Base-by-base conservation (phyloP, 148 eudicot species). In the Polygonum maritimum region DNA sequence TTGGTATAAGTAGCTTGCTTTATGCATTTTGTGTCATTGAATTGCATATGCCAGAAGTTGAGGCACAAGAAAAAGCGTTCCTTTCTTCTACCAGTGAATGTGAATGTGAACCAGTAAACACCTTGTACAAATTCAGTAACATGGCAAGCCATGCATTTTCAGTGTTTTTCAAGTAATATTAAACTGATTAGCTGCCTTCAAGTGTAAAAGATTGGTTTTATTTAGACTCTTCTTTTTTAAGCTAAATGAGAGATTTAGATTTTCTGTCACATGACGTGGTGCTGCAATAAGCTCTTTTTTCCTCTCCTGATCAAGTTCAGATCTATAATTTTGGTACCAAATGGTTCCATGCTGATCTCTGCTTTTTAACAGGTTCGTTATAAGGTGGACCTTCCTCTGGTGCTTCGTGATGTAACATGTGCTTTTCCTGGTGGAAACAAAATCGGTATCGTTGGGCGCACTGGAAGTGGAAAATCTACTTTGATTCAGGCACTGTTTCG, bases 391-490 rank as follows among this genome's bases (percentile, higher is more conserved):
- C 96, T 94, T 86, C 98, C 98, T 31, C 75, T 89, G 45, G 98
- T 94, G 80, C 91, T 94, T 79, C 97, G 85, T 79, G 94, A 90
- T 57, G 75, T 94, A 79, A 85, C 89, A 16, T 94, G 96, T 86
- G 86, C 77, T 41, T 92, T 94, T 83, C 97, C 93, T 57, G 98
- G 98, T 72, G 97, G 97, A 41, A 88, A 83, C 81, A 94, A 92
- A 83, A 92, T 90, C 75, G 98, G 97, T 72, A 90, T 94, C 73
- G 98, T 94, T 71, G 98, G 98, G 49, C 93, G 98, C 26, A 94
- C 98, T 48, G 98, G 98, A 58, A 92, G 98, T 86, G 98, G 98
- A 4, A 94, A 94, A 83, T 92, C 98, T 47, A 92, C 98, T 79
- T 69, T 94, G 80, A 92, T 94, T 76, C 98, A 94, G 76, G 92